Evolutionary conservation across 1,284 basidiomycete genomes (phyloP).

Genomic region (Ustilago xerochloae): DNA sequence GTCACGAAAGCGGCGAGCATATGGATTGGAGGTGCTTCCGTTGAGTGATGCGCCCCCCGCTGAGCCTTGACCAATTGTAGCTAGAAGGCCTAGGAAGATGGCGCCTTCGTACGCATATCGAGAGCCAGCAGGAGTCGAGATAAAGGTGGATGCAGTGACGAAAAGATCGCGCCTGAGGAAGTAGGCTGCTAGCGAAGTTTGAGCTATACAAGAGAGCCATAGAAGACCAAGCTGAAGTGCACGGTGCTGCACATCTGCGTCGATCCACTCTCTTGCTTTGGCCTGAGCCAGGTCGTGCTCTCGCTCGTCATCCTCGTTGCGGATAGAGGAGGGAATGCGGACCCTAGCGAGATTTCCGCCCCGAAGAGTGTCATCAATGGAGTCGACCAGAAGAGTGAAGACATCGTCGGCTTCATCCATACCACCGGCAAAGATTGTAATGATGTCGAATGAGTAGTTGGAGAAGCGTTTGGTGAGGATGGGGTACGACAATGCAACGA

Average conservation of each 20-base stretch:
- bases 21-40: constrained; percentile 46
- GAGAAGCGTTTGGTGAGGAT: constrained; percentile 59
- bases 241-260: constrained; percentile 46
- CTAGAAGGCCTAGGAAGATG: constrained; percentile 58
- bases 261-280: constrained; percentile 38
- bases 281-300: constrained; percentile 22
- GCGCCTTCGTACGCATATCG: constrained; percentile 54
- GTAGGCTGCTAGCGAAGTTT: constrained; percentile 60
- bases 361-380: constrained; percentile 54
- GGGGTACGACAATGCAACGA: constrained; percentile 56
- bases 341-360: constrained; percentile 37
- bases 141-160: constrained; percentile 47
- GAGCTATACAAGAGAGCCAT: constrained; percentile 51
- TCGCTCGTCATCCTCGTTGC: constrained; percentile 26
- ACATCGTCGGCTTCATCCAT: constrained; percentile 66
- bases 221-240: constrained; percentile 55
- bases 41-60: constrained; percentile 35
- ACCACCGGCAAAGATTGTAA: constrained; percentile 60
- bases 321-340: constrained; percentile 31
- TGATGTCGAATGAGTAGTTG: constrained; percentile 62
- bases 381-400: constrained; percentile 56
- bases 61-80: constrained; percentile 55
- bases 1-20: constrained; percentile 48
- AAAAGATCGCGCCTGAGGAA: constrained; percentile 63
- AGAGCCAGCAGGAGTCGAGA: constrained; percentile 31